Base-by-base conservation (phyloP, 1,284 basidiomycete species). In the Tylopilus sp. region DNA sequence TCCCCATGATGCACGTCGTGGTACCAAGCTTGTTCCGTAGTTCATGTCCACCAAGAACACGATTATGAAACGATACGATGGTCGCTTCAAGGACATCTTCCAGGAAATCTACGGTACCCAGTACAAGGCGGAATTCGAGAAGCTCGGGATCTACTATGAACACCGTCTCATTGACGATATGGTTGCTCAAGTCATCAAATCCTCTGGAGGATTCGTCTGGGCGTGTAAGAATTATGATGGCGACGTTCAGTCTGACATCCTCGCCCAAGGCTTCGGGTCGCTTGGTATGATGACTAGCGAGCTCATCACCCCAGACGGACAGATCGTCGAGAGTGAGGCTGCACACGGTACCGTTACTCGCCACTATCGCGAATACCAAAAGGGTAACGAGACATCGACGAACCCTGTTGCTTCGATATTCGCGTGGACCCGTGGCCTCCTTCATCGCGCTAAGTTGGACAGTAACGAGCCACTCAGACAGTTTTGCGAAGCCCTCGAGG, bases 41-140 rank as follows among this genome's bases (percentile, higher is more conserved):
- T 96, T 93, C 80, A 83, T 96, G 87, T 93, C 91, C n/a, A 96
- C 93, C 37, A 96, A 96, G 77, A 95, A 96, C 76, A 96, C 94
- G 21, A 96, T 96, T 71, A 67, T 96, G 67, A 96, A 96, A 74
- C 91, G 86, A 66, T 96, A 96, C 68, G 95, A 99, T 65, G 95
- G 95, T 43, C 83, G 93, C 42, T 99, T 98, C 83, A 98, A 98
- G 78, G 96, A 99, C 65, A 91, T 96, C 66, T 99, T 98, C 84
- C 83, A 95, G 70, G 90, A 94, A 61, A 85, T 97, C 62, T 98
- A 91, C 69, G 88, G 95, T 21, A 64, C 73, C 76, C 75, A 85
- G 50, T 99, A 99, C 82, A 85, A 90, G 72, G 59, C 77, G 18
- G 76, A 84, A 52, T 99, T 94, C 68, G 88, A 97, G 59, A 78